Evolutionary conservation across 768 basidiomycete species (phyloP), one percentile per base, ranked within the genome.

Genomic region (Sporobolomyces roseus): DNA sequence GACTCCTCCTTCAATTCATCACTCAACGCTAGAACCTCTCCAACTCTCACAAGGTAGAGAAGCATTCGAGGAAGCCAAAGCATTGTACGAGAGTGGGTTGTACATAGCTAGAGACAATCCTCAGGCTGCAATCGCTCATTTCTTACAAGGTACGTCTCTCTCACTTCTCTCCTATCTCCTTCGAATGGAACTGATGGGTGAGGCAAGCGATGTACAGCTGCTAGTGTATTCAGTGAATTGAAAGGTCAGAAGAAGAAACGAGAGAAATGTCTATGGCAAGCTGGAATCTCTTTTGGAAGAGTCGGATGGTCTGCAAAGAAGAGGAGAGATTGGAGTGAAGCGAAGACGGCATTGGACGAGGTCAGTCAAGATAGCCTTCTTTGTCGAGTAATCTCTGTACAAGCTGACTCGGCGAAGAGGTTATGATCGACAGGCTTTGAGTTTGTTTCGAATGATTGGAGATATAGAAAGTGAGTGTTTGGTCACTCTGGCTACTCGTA

Each of bases 221-320:
- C 58, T 10, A 36, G n/a, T 4, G 68, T 64, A 1, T 64, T 64
- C 30, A 36, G 32, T 10, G 45, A 32, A 17, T 19, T 61, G 35
- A 25, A 41, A 45, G 30, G 32, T 23, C 43, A 60, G 4, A 10
- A 35, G 51, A 41, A 41, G 13, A 2, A 45, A 23, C 13, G 32
- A 2, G 45, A 64, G 19, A 69, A 69, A 58, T 3, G 35, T 17
- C 7, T 50, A 27, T 69, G 68, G 68, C 58, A 54, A 48, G 68
- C 29, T 1, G 68, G 52, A 30, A 49, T 65, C 36, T 61, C 58
- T 30, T 64, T 16, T 8, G 68, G 58, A 0, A 2, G 30, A 8
- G 25, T 60, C 2, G 68, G 63, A 25, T 29, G 63, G 52, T 4
- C 9, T 45, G 36, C 35, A 29, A 48, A 41, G 52, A 61, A 29